Base-by-base conservation (phyloP, 345 rosid genomes). In the Corchorus olitorius region DNA sequence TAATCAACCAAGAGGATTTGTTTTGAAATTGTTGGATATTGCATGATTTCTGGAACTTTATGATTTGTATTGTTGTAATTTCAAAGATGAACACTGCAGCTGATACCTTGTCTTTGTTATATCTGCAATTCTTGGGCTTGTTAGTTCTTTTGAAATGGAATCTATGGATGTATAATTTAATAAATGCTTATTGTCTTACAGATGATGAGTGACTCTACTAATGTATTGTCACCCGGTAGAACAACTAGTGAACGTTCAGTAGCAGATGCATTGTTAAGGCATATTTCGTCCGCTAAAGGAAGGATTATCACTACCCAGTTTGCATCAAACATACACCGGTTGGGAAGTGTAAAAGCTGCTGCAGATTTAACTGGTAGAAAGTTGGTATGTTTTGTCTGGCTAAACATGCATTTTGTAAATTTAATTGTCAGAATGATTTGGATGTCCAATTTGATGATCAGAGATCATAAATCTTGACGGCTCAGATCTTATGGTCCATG, bases 151-250 rank as follows among this genome's bases (percentile, higher is more conserved):
- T 3, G 37, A 33, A 59, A 22, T 7, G 16, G 43, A 52, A 48
- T 10, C 67, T 62, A 46, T 5, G 6, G 63, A 52, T 48, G 22
- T 74, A 34, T 34, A 46, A 48, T 61, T 46, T 45, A 11, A 70
- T 56, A 34, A 45, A 69, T 74, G 79, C 62, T 22, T 50, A 10
- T 55, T 16, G 3, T 81, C 60, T 76, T 66, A 11, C 87, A 96
- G 99, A 96, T 96, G 99, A 93, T 93, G 99, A 96, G 98, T 64
- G 99, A 96, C 84, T 96, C 99, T 17, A 96, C 99, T 76, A 96
- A 96, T 91, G 85, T 96, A 65, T 77, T 96, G 77, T 91, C 99
- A 52, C 97, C 98, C 68, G 99, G 99, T 79, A 92, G 98, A 89
- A 96, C 98, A 80, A 82, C 71, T 62, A 96, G 99, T 62, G 98